Conservation (phyloP, 208 protist species). For the Willaertia magna region DNA sequence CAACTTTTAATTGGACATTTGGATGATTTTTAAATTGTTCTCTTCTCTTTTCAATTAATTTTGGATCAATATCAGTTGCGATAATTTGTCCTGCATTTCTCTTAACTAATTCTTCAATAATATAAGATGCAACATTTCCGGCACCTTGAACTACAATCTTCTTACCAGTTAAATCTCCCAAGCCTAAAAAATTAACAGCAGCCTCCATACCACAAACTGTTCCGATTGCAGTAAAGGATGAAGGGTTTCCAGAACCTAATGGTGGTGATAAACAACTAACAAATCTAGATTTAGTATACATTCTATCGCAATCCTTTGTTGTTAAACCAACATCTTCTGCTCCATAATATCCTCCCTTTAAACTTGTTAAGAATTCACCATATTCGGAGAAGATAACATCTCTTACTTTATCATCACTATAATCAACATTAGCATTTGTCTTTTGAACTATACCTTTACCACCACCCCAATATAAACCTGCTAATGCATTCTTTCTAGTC, state of each 20-base stretch:
- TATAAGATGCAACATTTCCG: not conserved
- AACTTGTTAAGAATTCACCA: not conserved
- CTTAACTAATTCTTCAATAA: not conserved
- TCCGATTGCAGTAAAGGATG: not conserved
- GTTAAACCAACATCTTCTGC: conserved; percentile 2
- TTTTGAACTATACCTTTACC: not conserved
- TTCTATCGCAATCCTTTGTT: not conserved
- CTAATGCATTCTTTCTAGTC: not conserved
- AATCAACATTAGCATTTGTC: not conserved
- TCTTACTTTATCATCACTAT: not conserved
- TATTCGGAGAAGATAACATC: not conserved
- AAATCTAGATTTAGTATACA: not conserved
- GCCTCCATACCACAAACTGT: not conserved
- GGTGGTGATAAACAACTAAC: not conserved
- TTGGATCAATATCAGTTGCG: not conserved
- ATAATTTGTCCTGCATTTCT: not conserved
- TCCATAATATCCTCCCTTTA: not conserved
- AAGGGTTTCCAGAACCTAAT: not conserved
- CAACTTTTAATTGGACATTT: not conserved
- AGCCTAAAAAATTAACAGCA: not conserved
- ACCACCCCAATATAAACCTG: not conserved
- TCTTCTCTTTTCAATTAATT: not conserved
- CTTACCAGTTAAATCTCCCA: not conserved
- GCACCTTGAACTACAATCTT: not conserved
- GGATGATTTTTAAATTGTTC: not conserved